A percentile compares a stretch with the other conserved stretches of the same genome.
These are phyloP conservation scores for Fragilaria radians DNA, from an alignment of 108 stramenopile species.

Conservation along the genomic window DNA sequence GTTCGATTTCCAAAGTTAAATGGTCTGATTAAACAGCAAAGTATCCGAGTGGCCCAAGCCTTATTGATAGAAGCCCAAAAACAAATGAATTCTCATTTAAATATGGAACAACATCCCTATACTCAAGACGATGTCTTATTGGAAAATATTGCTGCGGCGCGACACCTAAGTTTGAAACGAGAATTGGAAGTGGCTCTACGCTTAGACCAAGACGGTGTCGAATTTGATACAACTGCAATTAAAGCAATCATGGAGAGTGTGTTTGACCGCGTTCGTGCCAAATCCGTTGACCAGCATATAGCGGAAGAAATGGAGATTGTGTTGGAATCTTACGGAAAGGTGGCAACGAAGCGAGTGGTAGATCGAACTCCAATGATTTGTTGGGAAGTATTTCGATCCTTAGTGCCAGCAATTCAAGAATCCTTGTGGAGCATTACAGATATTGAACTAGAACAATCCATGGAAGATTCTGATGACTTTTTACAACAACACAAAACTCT, in stretches of 20 bases:
- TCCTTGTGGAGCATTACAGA: conserved; percentile 23
- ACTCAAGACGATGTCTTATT: conserved; percentile 62
- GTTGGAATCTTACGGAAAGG: conserved; percentile 46
- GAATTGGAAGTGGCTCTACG: conserved; percentile 42
- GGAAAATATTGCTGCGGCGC: conserved; percentile 36
- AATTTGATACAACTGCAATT: conserved; percentile 33
- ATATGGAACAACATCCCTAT: conserved; percentile 46
- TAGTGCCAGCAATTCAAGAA: conserved; percentile 16
- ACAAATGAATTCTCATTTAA: conserved; percentile 40
- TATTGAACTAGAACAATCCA: conserved; percentile 12
- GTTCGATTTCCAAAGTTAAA: conserved; percentile 17
- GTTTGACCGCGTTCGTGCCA: conserved; percentile 40
- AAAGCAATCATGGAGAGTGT: conserved; percentile 39
- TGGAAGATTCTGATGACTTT: conserved; percentile 16
- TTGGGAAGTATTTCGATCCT: conserved; percentile 35
- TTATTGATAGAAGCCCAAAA: conserved; percentile 19
- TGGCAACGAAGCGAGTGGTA: conserved; percentile 54
- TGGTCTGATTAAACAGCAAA: conserved; percentile 13
- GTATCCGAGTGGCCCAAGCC: conserved; percentile 17
- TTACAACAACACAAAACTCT: conserved; percentile 13
- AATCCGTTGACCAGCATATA: conserved; percentile 42
- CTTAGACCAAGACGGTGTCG: conserved; percentile 23
- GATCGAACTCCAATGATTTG: conserved; percentile 72
- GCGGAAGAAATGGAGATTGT: conserved; percentile 68
- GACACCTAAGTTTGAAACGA: conserved; percentile 33